phyloP scores from a whole-genome alignment of 2,329 filamentous ascomycete species.

The Penicillium crustosum region DNA sequence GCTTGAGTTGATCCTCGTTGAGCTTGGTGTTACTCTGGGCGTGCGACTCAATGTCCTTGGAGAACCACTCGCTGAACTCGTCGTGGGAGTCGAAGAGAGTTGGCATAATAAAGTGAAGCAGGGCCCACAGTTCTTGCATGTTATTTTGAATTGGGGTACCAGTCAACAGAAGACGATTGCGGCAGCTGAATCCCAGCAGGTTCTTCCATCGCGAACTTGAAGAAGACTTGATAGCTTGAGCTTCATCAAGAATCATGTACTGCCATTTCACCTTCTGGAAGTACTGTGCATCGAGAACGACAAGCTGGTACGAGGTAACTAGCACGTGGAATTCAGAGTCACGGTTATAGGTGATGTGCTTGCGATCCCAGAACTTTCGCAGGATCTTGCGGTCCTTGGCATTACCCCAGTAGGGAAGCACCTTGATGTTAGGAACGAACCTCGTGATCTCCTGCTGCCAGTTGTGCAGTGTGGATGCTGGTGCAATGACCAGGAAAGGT shows the following conservation, averaged over 20 bases:
- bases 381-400: slow-evolving; percentile 92
- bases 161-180: slow-evolving; percentile 88
- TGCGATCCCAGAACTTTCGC: slow-evolving; percentile 98
- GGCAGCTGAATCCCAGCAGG: slow-evolving; percentile 87
- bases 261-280: slow-evolving; percentile 99
- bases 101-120: slow-evolving; percentile 99
- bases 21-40: slow-evolving; percentile 99
- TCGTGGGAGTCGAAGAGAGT: slow-evolving; percentile 74
- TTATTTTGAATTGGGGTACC: slow-evolving; percentile 99
- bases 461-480: slow-evolving; percentile 94
- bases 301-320: slow-evolving; percentile 94
- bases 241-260: slow-evolving; percentile 99
- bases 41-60: slow-evolving; percentile 81
- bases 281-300: slow-evolving; percentile 93
- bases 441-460: slow-evolving; percentile 98
- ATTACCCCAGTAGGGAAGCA: slow-evolving; percentile 95
- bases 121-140: slow-evolving; percentile 98
- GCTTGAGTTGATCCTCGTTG: slow-evolving; percentile 95
- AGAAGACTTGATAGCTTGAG: slow-evolving; percentile 98
- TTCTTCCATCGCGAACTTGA: slow-evolving; percentile 97
- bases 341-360: slow-evolving; percentile 91
- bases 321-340: slow-evolving; percentile 95
- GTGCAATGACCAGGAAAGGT: slow-evolving; percentile 93
- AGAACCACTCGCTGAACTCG: slow-evolving; percentile 56
- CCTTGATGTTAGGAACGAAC: slow-evolving; percentile 93